Percentiles rank a stretch among this genome's conserved stretches.
These are phyloP conservation scores for Spathaspora girioi DNA, from an alignment of 805 yeast genomes.

Conservation along the genomic window DNA sequence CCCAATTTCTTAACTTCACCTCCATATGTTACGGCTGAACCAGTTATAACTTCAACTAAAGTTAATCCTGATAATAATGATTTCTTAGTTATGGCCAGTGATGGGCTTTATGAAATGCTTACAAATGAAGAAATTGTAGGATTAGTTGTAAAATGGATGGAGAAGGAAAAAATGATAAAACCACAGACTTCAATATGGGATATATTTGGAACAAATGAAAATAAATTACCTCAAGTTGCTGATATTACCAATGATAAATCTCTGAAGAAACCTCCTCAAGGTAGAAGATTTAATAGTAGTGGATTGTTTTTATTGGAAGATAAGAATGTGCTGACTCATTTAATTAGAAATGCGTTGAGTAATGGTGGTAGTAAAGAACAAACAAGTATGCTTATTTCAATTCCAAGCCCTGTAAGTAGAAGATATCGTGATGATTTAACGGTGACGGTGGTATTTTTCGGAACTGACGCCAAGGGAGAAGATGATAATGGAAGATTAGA, in stretches of 20 bases:
- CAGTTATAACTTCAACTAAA: conserved; percentile 80
- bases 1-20: conserved; percentile 80
- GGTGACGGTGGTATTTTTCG: conserved; percentile 93
- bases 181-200: conserved; percentile 48
- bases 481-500: conserved; percentile 49
- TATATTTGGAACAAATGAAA: conserved; percentile 37
- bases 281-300: conserved; percentile 44
- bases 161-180: conserved; percentile 59
- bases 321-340: conserved; percentile 85
- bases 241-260: conserved; percentile 59
- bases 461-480: conserved; percentile 46
- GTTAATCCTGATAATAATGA: conserved; percentile 69
- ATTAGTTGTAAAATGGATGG: conserved; percentile 91
- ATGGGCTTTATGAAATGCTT: conserved; percentile 89
- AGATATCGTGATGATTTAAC: conserved; percentile 94
- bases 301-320: conserved; percentile 66
- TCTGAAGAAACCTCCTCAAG: conserved; percentile 47
- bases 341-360: conserved; percentile 87
- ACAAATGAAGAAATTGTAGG: conserved; percentile 91
- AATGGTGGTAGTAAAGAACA: conserved; percentile 86
- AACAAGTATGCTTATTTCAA: conserved; percentile 81
- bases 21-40: conserved; percentile 97
- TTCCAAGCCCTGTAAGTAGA: conserved; percentile 89
- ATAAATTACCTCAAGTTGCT: conserved; percentile 57
- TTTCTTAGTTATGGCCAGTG: conserved; percentile 89